Percentiles rank a stretch among this genome's conserved stretches.
phyloP scores from a whole-genome alignment of 176 grass and related monocot genomes.

The Carex kokanica region DNA sequence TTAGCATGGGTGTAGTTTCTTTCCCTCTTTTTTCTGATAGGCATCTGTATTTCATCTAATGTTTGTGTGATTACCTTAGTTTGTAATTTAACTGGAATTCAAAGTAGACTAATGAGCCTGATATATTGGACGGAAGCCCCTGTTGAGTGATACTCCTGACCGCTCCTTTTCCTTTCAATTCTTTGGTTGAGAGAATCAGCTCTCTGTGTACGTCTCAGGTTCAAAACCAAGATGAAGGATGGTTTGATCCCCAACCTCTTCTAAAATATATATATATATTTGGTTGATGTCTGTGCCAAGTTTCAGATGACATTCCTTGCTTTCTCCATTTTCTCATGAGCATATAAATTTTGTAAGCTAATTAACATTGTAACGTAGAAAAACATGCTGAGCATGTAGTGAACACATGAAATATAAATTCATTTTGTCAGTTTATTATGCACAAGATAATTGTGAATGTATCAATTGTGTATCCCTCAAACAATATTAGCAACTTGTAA shows the following conservation, averaged over 20 bases:
- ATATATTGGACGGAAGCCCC: not conserved
- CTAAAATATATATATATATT: too few species aligned
- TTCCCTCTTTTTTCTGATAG: not conserved
- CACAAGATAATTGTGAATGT: not conserved
- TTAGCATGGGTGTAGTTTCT: not conserved
- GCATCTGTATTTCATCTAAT: not conserved
- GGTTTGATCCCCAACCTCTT: too few species aligned
- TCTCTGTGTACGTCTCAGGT: too few species aligned
- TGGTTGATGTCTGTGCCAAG: not conserved
- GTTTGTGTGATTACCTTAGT: not conserved
- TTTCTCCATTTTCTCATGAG: not conserved
- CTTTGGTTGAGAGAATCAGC: not conserved
- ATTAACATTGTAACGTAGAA: not conserved
- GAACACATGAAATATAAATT: not conserved
- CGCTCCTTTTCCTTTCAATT: not conserved
- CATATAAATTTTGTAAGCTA: not conserved
- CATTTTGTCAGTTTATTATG: too few species aligned
- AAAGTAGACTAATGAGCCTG: not conserved
- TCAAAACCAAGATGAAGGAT: too few species aligned
- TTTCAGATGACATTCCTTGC: not conserved
- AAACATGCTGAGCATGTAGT: not conserved
- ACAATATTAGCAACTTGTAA: not conserved
- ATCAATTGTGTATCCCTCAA: not conserved
- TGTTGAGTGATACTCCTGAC: too few species aligned
- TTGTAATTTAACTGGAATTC: not conserved